Base-by-base conservation (phyloP, 2,329 filamentous ascomycete genomes). In the Thelonectria rubi region DNA sequence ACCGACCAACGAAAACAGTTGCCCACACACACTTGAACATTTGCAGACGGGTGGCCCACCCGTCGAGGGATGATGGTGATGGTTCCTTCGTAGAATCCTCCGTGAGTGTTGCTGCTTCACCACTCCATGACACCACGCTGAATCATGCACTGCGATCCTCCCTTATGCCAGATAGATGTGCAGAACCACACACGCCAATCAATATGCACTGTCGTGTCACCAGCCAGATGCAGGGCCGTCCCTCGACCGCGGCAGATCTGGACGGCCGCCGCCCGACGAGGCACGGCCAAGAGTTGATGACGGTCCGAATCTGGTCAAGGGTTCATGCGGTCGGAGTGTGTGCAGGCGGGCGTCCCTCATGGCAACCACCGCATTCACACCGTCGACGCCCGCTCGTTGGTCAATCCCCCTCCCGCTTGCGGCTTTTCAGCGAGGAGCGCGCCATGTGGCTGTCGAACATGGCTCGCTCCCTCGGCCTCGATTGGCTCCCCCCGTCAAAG, bases 291-390 rank as follows among this genome's bases (percentile, higher is more conserved):
- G 26, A 30, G 26, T 30, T 30, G 26, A 30, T 47, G 21, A 47
- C 45, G 11, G 17, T 30, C 45, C 45, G 9, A 47, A 47, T 30
- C 5, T 7, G 45, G 45, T 2, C 17, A 47, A 47, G 5, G n/a
- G 24, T 30, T 47, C 45, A 47, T 47, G 45, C 45, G 15, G 45
- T 47, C 11, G 18, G 14, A 30, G 45, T 47, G 45, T 32, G 21
- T 47, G 45, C 45, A 47, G 26, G 7, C 21, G 12, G 18, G 24
- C 42, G 26, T 47, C 26, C 21, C 45, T 47, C 45, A 14, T 21
- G 21, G 45, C 45, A 47, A 47, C 45, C 12, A 30, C 40, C 45
- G 20, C 20, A 12, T 47, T 47, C 45, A 47, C 45, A 47, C 26
- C 21, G 17, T 47, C 12, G 3, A 30, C 11, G 11, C 45, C 8